Conservation (phyloP, 768 basidiomycete species). For the Strobilomyces echinocephalus region DNA sequence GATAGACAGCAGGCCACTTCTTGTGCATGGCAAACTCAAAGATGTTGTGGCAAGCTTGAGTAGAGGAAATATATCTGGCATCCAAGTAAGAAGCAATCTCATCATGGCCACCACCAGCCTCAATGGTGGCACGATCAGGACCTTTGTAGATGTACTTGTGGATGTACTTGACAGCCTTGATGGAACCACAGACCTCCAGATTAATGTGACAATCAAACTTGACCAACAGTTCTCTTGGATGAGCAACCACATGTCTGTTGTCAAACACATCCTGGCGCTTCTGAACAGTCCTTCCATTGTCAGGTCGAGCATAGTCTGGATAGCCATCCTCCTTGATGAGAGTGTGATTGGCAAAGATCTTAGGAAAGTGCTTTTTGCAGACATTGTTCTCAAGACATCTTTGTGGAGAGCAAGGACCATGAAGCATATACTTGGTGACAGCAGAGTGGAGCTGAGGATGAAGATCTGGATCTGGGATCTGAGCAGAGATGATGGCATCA, state of each 20-base stretch:
- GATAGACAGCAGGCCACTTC: background rate
- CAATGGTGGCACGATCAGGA: slow-evolving; percentile 3
- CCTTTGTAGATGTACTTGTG: slow-evolving; percentile 41
- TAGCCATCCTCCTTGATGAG: slow-evolving; percentile 37
- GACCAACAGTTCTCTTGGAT: slow-evolving; percentile 32
- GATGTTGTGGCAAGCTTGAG: background rate
- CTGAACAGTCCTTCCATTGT: slow-evolving; percentile 32
- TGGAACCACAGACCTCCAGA: background rate
- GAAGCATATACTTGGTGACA: slow-evolving; percentile 40
- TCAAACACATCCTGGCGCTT: slow-evolving; percentile 18
- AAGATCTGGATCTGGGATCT: background rate
- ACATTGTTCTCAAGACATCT: slow-evolving; percentile 32
- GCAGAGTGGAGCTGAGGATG: background rate
- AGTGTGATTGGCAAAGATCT: slow-evolving; percentile 22
- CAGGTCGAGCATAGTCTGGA: slow-evolving; percentile 32
- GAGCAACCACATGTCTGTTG: slow-evolving; percentile 43
- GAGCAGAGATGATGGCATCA: slow-evolving; percentile 1
- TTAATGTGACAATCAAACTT: slow-evolving; percentile 31
- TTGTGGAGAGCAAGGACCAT: slow-evolving; percentile 36
- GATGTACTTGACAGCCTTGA: slow-evolving; percentile 36
- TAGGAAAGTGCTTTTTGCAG: slow-evolving; percentile 24
- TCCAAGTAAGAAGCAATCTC: background rate
- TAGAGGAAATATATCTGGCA: background rate
- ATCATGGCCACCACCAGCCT: background rate
- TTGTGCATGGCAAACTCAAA: background rate